These are phyloP conservation scores for Cystobasidium ongulense DNA, from an alignment of 768 basidiomycete genomes.

Conservation along the genomic window DNA sequence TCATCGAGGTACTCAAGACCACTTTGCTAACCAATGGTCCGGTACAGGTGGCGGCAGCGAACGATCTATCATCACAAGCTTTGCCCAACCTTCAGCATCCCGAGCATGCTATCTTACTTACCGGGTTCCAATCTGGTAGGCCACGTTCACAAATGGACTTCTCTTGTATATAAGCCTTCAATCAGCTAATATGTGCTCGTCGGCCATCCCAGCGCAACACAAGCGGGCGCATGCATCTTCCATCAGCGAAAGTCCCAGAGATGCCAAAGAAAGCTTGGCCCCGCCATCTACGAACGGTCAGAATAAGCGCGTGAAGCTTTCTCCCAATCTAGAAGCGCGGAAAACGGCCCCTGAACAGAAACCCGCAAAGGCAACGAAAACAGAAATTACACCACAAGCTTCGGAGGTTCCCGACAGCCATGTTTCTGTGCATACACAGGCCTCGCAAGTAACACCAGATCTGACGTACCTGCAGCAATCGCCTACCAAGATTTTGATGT, in stretches of 20 bases:
- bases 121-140: constrained; percentile 19
- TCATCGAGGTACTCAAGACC: no score
- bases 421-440: not conserved
- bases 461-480: not conserved
- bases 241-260: not conserved
- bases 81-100: constrained; percentile 24
- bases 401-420: not conserved
- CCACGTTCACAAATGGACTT: no score
- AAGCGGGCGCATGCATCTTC: not conserved
- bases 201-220: not conserved
- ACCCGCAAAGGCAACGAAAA: not conserved
- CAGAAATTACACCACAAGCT: not conserved
- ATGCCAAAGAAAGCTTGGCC: not conserved
- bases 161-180: no score
- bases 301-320: not conserved
- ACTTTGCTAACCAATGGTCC: no score
- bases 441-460: not conserved
- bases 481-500: not conserved
- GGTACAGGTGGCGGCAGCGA: constrained; percentile 2
- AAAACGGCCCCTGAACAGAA: not conserved
- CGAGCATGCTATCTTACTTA: constrained; percentile 28
- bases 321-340: not conserved
- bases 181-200: no score
- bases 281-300: not conserved
- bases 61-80: constrained; percentile 2